Conservation (phyloP, 139 green algal species). For the Chlorella sp. region DNA sequence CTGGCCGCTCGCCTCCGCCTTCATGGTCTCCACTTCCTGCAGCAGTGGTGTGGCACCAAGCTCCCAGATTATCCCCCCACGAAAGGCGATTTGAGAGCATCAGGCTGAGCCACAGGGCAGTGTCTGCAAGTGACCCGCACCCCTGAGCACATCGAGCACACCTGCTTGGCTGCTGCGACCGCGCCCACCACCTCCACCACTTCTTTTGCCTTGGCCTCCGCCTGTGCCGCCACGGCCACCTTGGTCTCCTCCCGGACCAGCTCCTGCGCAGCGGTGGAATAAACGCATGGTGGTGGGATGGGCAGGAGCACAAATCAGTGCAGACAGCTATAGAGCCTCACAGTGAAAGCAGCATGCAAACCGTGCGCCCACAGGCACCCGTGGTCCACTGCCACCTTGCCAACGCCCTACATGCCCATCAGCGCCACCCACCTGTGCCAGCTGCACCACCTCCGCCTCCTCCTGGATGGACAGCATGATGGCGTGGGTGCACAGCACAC, state of each 20-base stretch:
- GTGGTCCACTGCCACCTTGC: too few species aligned
- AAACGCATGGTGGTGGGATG: too few species aligned
- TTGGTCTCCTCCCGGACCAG: conserved; percentile 72
- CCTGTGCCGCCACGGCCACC: conserved; percentile 24
- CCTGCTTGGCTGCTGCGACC: conserved; percentile 13
- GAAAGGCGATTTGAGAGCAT: too few species aligned
- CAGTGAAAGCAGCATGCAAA: too few species aligned
- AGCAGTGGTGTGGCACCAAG: too few species aligned
- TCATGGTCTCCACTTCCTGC: conserved; percentile 7
- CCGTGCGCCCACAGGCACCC: too few species aligned
- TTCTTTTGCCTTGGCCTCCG: conserved; percentile 46
- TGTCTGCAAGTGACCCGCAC: too few species aligned
- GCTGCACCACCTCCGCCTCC: conserved; percentile 81
- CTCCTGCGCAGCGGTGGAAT: conserved; percentile 39
- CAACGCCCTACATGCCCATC: too few species aligned
- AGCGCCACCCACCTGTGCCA: conserved; percentile 71
- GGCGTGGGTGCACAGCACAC: conserved; percentile 79
- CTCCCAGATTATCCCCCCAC: too few species aligned
- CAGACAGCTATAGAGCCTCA: too few species aligned
- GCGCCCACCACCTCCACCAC: conserved; percentile 45
- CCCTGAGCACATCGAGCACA: not conserved
- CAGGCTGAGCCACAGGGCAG: too few species aligned
- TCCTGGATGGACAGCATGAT: conserved; percentile 70
- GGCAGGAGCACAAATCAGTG: too few species aligned
- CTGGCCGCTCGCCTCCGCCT: conserved; percentile 13